These are phyloP conservation scores for Solanum chacoense DNA, from an alignment of 305 asterid species.

Conservation along the genomic window DNA sequence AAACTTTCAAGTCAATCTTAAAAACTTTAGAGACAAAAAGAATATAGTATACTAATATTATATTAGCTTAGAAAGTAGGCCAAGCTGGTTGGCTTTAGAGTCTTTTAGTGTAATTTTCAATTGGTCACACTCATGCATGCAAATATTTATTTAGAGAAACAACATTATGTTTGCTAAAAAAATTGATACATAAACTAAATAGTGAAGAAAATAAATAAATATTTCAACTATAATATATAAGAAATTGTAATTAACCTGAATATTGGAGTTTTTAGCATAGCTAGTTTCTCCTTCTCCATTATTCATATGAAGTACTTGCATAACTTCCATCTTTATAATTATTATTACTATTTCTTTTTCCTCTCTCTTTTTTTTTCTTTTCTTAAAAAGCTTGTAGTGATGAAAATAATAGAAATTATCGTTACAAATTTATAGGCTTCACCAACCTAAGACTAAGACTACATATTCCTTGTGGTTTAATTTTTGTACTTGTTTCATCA, in stretches of 20 bases:
- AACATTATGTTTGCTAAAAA: not conserved
- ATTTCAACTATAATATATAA: not conserved
- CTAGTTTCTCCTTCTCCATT: slow-evolving; percentile 51
- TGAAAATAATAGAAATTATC: not conserved
- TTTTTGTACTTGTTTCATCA: not conserved
- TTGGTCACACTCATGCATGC: not conserved
- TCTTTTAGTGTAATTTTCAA: not conserved
- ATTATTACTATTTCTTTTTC: not conserved
- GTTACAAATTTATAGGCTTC: not conserved
- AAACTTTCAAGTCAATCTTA: not conserved
- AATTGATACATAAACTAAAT: not conserved
- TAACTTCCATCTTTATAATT: slow-evolving; percentile 14
- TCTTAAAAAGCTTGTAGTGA: not conserved
- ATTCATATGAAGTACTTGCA: slow-evolving; percentile 57
- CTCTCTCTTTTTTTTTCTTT: not conserved
- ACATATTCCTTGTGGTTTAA: not conserved
- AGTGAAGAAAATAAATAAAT: not conserved
- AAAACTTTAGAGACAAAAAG: not conserved
- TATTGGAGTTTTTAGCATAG: slow-evolving; percentile 40
- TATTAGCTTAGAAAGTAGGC: not conserved
- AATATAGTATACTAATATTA: not conserved
- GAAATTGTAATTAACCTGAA: slow-evolving; percentile 28
- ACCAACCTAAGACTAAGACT: not conserved
- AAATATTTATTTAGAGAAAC: not conserved
- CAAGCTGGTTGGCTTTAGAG: not conserved